Base-by-base conservation (phyloP, 441 rosid genomes). In the Populus hybrid region DNA sequence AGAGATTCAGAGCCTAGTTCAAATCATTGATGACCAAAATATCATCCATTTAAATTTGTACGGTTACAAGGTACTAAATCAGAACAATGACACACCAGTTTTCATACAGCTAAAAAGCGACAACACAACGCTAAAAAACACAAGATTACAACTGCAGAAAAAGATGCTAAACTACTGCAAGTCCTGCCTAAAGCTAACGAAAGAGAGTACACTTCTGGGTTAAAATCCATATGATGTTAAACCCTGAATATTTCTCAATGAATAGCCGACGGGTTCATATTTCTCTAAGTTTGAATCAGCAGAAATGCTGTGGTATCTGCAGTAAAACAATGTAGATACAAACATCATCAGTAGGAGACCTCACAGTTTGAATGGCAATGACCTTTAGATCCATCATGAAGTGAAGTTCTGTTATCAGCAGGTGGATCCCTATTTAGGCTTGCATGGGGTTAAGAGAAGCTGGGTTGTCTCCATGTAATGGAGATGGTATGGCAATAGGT, bases 341-440 rank as follows among this genome's bases (percentile, higher is more conserved):
- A 23, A 78, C 26, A 20, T 46, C 65, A 83, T 88, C 86, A 87
- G 81, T 85, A 79, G 35, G 90, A 86, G 28, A 84, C 82, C 77
- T 87, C 87, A 9, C 83, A 80, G 77, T 87, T 86, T 8, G 89
- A 89, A 70, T 78, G 86, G 82, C 86, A 84, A 66, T 80, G 84
- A 75, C 78, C 92, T 78, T 78, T 83, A 0, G 92, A 90, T 23
- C 85, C 94, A 35, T 82, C 92, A 5, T 74, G 85, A 23, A 81
- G 61, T 7, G 89, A 89, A 63, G 81, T 69, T 72, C 59, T 86
- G 57, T 80, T 79, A 70, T 88, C 88, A 16, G 82, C 74, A 59
- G 32, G 12, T 18, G 84, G 77, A 74, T 84, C 83, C 82, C 77
- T 81, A 26, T 30, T 30, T 72, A 57, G 69, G 82, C 81, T 76